phyloP scores from a whole-genome alignment of 1,139 yeast species.

The Ogataea hybrid region DNA sequence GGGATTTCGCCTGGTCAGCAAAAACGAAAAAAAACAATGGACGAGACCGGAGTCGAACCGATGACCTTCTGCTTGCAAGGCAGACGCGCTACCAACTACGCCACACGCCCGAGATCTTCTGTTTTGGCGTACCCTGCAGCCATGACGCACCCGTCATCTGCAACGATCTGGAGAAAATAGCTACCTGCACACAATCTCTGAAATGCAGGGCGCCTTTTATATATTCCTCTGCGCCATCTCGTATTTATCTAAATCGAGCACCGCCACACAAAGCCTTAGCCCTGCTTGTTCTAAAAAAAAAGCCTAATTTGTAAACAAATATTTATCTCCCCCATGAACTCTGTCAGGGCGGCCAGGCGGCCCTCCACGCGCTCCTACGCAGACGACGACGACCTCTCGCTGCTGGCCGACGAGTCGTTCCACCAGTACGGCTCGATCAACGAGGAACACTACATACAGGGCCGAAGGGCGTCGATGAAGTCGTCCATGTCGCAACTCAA shows the following conservation, averaged over 20 bases:
- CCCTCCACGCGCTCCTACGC: conserved; percentile 9
- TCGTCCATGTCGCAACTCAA: conserved; percentile 19
- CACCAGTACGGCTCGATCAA: conserved; percentile 26
- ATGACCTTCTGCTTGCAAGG: conserved; percentile 68
- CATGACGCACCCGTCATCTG: background rate
- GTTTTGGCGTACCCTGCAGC: background rate
- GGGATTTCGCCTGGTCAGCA: background rate
- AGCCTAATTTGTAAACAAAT: background rate
- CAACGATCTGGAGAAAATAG: too few relatives aligned
- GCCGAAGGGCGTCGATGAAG: conserved; percentile 28
- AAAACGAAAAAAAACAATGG: conserved; percentile 38
- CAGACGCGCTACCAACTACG: conserved; percentile 73
- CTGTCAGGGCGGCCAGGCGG: conserved; percentile 5
- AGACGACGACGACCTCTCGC: conserved; percentile 8
- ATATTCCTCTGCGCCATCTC: too few relatives aligned
- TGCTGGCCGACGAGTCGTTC: conserved; percentile 11
- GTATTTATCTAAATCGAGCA: too few relatives aligned
- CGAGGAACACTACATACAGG: conserved; percentile 24
- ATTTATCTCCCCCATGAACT: conserved; percentile 1
- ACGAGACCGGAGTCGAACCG: conserved; percentile 69
- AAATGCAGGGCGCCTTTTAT: too few relatives aligned
- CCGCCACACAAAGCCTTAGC: too few relatives aligned
- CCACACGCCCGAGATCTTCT: conserved; percentile 50
- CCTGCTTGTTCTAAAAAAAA: too few relatives aligned
- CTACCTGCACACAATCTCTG: too few relatives aligned